Conservation (phyloP, 768 basidiomycete genomes). For the Hebeloma cylindrosporum region DNA sequence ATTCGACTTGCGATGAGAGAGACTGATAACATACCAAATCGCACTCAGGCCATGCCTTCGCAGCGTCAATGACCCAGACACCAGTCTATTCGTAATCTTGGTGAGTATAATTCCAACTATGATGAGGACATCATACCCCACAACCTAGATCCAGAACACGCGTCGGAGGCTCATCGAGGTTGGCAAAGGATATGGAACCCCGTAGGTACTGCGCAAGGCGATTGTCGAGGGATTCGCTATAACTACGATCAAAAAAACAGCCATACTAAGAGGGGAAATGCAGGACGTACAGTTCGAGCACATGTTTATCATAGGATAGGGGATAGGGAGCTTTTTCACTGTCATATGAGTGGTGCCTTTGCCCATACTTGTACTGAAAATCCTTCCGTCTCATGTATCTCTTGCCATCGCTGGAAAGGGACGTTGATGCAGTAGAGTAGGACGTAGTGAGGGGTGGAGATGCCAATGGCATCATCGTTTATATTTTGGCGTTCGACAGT, state of each 20-base stretch:
- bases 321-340: conserved; percentile 82
- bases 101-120: not conserved
- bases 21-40: conserved; percentile 51
- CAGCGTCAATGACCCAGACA: conserved; percentile 71
- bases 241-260: not conserved
- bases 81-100: conserved; percentile 46
- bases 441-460: not conserved
- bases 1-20: not conserved
- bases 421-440: not conserved
- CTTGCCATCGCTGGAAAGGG: conserved; percentile 30
- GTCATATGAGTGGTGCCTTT: conserved; percentile 65
- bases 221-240: conserved; percentile 59
- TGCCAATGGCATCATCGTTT: no score
- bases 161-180: conserved; percentile 52
- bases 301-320: conserved; percentile 62
- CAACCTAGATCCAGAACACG: conserved; percentile 70
- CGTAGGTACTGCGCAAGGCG: conserved; percentile 48
- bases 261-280: conserved; percentile 2
- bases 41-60: conserved; percentile 66
- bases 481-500: no score
- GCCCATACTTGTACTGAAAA: conserved; percentile 64
- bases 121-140: conserved; percentile 48
- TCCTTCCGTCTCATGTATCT: conserved; percentile 49
- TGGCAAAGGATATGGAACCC: conserved; percentile 58
- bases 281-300: conserved; percentile 64